phyloP scores from a whole-genome alignment of 768 basidiomycete species.

The Auricularia heimuer region DNA sequence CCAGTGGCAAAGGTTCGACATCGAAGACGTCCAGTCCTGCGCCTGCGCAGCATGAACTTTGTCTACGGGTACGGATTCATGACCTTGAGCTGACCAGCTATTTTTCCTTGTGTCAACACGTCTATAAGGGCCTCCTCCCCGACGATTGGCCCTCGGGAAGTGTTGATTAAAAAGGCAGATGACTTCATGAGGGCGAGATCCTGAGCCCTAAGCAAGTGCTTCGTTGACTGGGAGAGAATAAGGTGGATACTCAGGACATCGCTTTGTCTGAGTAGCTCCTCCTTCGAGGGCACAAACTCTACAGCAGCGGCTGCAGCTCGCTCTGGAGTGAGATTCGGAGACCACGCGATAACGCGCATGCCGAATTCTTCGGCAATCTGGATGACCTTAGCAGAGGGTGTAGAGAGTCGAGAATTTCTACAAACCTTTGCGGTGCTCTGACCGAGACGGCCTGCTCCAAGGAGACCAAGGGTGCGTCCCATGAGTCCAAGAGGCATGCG shows the following conservation, averaged over 20 bases:
- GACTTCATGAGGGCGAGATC: conserved; percentile 49
- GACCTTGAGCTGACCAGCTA: conserved; percentile 25
- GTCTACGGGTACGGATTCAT: too few relatives aligned
- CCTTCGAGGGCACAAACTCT: conserved; percentile 38
- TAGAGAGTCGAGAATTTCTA: conserved; percentile 3
- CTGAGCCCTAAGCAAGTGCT: conserved; percentile 34
- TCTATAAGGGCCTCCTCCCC: conserved; percentile 47
- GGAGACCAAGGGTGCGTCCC: conserved; percentile 47
- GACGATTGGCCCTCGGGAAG: conserved; percentile 55
- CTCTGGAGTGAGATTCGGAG: conserved; percentile 50
- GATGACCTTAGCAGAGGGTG: neutral
- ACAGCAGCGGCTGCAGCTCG: conserved; percentile 44
- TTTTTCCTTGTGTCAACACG: conserved; percentile 33
- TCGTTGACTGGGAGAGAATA: conserved; percentile 42
- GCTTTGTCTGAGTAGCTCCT: conserved; percentile 40
- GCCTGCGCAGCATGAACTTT: conserved; percentile 11
- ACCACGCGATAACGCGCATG: conserved; percentile 56
- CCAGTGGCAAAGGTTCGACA: conserved; percentile 50
- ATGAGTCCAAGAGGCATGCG: conserved; percentile 38
- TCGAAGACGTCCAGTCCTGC: conserved; percentile 62
- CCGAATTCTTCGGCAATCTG: conserved; percentile 51
- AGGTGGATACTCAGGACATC: conserved; percentile 57
- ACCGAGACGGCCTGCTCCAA: conserved; percentile 55
- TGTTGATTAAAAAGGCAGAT: conserved; percentile 53
- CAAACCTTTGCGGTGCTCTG: conserved; percentile 37